Evolutionary conservation across 257 asterid genomes (phyloP), one percentile per base, ranked within the genome.

Genomic region (Thymus quinquecostatus): DNA sequence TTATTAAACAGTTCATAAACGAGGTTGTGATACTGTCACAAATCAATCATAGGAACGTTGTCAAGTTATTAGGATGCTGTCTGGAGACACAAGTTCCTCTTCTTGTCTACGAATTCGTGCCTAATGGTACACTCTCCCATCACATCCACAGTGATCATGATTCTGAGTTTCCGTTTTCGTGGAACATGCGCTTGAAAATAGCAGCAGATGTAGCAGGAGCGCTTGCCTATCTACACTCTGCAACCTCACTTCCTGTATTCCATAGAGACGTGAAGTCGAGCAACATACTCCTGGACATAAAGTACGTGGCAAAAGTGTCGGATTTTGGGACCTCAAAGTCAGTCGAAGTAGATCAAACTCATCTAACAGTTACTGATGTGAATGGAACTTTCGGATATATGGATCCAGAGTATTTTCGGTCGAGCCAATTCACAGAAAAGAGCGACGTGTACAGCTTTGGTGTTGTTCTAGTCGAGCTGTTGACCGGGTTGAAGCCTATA

Each of bases 311-410:
- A 2, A 75, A 75, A 8, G 66, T 75, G 0, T 62, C 80, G 2
- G 71, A 75, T 56, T 75, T 75, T 3, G 75, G 80, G 27, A 62
- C 71, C 0, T 75, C 80, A 6, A 61, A 66, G 45, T 69, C 64
- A 1, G 68, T 75, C 34, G 54, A 50, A 1, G 40, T 75, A 21
- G 82, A 73, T 34, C 76, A 68, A 73, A 78, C 82, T 32, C 82
- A 78, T 21, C 3, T 73, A 3, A 78, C 79, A 8, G 41, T 38
- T 2, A 78, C 82, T 0, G 2, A 34, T n/a, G 75, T 78, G 28
- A 78, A 61, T 32, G 82, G 82, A 54, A 78, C 82, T 9, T 78
- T 78, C 8, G 82, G 82, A 7, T 78, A 78, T 51, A 27, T 73
- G 3, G 82, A 78, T 68, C 78, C 82, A 0, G 75, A 78, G 27